phyloP scores from a whole-genome alignment of 148 eudicot genomes.

The Polygonum maritimum region DNA sequence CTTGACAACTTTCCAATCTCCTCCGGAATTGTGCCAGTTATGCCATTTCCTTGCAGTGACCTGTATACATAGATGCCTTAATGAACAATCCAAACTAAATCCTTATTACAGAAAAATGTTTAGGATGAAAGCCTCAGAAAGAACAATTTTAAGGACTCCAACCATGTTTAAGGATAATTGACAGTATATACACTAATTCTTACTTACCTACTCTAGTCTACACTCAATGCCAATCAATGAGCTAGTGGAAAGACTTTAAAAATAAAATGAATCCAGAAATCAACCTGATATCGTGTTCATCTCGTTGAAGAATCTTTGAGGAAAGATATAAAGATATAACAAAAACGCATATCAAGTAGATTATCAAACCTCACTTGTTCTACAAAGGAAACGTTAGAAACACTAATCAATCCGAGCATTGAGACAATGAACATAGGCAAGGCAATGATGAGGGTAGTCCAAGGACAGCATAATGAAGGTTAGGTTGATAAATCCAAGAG shows the following conservation, averaged over 20 bases:
- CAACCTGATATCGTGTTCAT: neutral
- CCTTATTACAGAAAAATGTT: neutral
- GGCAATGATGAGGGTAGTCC: neutral
- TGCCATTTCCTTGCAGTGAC: slow-evolving; percentile 60
- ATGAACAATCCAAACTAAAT: slow-evolving; percentile 9
- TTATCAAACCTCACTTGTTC: neutral
- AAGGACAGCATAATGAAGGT: neutral
- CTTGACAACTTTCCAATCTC: slow-evolving; percentile 65
- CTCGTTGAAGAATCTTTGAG: neutral
- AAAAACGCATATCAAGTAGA: neutral
- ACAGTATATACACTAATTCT: neutral
- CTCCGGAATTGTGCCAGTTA: slow-evolving; percentile 65
- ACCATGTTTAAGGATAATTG: neutral
- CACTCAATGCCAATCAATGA: neutral
- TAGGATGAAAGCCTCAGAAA: neutral
- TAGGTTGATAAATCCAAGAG: neutral
- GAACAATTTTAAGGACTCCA: neutral
- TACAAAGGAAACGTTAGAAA: neutral
- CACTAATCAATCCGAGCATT: neutral
- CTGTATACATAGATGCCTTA: slow-evolving; percentile 27
- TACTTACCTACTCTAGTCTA: neutral
- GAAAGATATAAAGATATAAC: neutral
- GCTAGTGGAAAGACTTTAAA: neutral
- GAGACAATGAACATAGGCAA: neutral
- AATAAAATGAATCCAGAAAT: neutral